Percentiles rank a stretch among this genome's conserved stretches.
phyloP scores from a whole-genome alignment of 768 basidiomycete genomes.

The Symmetrospora coprosmae region DNA sequence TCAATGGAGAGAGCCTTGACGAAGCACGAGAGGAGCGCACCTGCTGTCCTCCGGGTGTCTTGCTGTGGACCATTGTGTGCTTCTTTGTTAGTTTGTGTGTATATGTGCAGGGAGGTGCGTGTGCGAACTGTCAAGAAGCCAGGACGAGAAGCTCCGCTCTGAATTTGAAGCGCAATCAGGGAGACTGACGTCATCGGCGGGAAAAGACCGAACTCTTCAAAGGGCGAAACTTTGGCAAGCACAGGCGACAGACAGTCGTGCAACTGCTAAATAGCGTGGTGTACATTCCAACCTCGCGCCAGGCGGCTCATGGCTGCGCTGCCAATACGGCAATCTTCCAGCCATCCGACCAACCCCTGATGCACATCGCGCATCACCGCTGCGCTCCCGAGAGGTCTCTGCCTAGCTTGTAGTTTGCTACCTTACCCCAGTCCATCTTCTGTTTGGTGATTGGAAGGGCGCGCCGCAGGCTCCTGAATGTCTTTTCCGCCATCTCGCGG shows the following conservation, averaged over 20 bases:
- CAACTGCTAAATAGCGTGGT: neutral
- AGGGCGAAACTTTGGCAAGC: neutral
- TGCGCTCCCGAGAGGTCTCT: neutral
- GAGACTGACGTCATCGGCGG: neutral
- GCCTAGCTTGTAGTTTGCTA: constrained; percentile 22
- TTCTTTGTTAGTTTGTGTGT: neutral
- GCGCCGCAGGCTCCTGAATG: constrained; percentile 77
- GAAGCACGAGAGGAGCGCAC: neutral
- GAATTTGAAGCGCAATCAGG: neutral
- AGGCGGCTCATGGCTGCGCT: neutral
- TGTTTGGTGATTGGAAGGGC: constrained; percentile 55
- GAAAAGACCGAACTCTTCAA: too few species aligned
- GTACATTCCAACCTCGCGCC: too few species aligned
- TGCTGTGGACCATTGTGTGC: neutral
- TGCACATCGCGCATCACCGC: neutral
- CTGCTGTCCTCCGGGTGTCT: constrained; percentile 19
- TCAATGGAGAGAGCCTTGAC: neutral
- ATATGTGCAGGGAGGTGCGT: neutral
- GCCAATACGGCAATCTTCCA: neutral
- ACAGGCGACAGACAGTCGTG: neutral
- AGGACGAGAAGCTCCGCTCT: neutral
- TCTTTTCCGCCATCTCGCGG: constrained; percentile 78
- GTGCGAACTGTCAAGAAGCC: neutral
- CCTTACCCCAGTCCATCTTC: constrained; percentile 67
- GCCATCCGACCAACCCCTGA: neutral